A percentile compares a stretch with the other conserved stretches of the same genome.
phyloP scores from a whole-genome alignment of 1,139 yeast genomes.

The Diutina mesorugosa region DNA sequence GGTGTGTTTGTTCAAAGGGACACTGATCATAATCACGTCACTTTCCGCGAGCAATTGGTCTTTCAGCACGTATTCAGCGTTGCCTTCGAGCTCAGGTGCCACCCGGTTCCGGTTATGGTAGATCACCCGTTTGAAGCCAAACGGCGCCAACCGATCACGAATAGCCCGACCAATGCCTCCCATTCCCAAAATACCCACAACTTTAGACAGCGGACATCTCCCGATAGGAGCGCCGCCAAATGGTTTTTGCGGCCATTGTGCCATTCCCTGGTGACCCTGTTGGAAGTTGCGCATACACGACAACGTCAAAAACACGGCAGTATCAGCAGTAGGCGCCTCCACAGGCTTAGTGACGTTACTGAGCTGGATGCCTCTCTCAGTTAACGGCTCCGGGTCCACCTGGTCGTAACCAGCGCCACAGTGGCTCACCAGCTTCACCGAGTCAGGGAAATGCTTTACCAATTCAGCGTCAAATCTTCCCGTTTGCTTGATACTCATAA shows the following conservation, averaged over 20 bases:
- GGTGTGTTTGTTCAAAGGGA: slow-evolving; percentile 51
- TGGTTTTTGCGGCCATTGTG: slow-evolving; percentile 35
- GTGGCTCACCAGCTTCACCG: slow-evolving; percentile 58
- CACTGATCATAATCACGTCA: slow-evolving; percentile 49
- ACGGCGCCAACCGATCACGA: slow-evolving; percentile 46
- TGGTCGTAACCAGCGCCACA: slow-evolving; percentile 95
- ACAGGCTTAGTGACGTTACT: slow-evolving; percentile 9
- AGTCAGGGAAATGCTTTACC: slow-evolving; percentile 42
- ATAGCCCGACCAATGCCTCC: slow-evolving; percentile 72
- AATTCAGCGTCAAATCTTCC: slow-evolving; percentile 74
- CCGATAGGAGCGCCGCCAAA: slow-evolving; percentile 13
- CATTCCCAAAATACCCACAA: slow-evolving; percentile 59
- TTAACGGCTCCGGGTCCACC: slow-evolving; percentile 43
- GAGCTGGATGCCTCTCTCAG: slow-evolving; percentile 19
- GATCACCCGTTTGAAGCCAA: slow-evolving; percentile 46
- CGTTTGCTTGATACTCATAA: slow-evolving; percentile 32
- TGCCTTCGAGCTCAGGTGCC: slow-evolving; percentile 40
- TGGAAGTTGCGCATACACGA: slow-evolving; percentile 22
- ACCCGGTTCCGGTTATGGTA: slow-evolving; percentile 51
- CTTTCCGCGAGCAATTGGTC: slow-evolving; percentile 42
- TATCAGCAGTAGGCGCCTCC: slow-evolving; percentile 61
- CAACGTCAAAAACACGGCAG: slow-evolving; percentile 9
- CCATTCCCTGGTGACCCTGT: slow-evolving; percentile 27
- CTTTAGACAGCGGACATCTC: slow-evolving; percentile 45
- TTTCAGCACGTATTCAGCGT: slow-evolving; percentile 40